These are phyloP conservation scores for Eimeria necatrix DNA, from an alignment of 169 alveolate genomes.

Conservation along the genomic window DNA sequence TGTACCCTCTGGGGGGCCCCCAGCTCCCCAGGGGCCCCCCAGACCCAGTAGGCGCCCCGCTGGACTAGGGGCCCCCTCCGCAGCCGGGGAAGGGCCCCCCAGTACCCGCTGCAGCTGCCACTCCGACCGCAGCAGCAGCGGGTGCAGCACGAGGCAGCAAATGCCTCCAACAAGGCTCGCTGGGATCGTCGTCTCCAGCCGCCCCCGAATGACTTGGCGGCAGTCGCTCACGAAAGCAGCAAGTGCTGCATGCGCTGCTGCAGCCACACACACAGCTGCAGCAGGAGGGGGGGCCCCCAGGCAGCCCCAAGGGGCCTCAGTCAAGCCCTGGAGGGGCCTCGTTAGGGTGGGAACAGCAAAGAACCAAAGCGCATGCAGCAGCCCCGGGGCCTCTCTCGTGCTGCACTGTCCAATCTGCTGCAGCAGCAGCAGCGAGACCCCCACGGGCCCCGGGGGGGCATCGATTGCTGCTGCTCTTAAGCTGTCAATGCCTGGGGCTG, in stretches of 20 bases:
- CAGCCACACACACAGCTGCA: neutral
- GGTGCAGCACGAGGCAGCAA: constrained; percentile 37
- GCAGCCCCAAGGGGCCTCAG: too few species aligned
- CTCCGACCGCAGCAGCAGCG: constrained; percentile 63
- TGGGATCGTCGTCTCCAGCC: constrained; percentile 46
- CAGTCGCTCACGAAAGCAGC: neutral
- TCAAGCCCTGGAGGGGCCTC: neutral
- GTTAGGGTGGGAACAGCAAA: neutral
- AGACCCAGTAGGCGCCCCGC: neutral
- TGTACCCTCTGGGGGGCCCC: neutral
- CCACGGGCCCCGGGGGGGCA: neutral
- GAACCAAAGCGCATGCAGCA: neutral
- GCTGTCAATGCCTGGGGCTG: neutral
- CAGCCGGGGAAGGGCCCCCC: neutral
- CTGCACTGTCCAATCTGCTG: neutral
- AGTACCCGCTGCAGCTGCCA: neutral
- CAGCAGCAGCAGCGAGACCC: constrained; percentile 22
- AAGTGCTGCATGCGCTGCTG: constrained; percentile 2
- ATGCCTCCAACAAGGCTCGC: neutral
- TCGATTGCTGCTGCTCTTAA: neutral
- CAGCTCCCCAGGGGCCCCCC: too few species aligned
- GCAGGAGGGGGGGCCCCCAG: too few species aligned
- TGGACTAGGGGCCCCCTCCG: neutral
- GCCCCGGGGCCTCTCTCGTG: neutral
- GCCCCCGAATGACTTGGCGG: constrained; percentile 23